phyloP scores from a whole-genome alignment of 306 rosid species.

The Cucumis hystrix region DNA sequence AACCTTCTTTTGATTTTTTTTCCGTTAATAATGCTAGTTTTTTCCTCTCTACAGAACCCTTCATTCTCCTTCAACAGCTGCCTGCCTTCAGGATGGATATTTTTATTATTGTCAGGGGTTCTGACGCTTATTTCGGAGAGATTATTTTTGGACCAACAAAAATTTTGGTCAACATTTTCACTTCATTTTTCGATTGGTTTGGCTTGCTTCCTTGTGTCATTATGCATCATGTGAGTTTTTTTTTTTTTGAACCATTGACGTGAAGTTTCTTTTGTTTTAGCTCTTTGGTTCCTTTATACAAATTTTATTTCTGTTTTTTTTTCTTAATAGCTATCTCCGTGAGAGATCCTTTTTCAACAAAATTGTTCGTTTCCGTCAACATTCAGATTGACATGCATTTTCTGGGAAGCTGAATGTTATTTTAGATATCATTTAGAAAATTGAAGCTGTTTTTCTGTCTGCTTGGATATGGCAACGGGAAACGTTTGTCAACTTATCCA shows the following conservation, averaged over 20 bases:
- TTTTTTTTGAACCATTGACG: background rate
- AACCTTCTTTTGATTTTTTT: background rate
- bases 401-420: constrained; percentile 4
- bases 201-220: constrained; percentile 60
- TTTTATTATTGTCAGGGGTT: constrained; percentile 49
- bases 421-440: background rate
- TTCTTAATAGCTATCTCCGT: constrained; percentile 33
- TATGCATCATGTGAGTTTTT: constrained; percentile 44
- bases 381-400: constrained; percentile 39
- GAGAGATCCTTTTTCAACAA: constrained; percentile 64
- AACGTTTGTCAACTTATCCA: background rate
- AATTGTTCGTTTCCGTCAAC: constrained; percentile 51
- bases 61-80: constrained; percentile 60
- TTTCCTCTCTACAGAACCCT: constrained; percentile 40
- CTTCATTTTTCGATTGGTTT: constrained; percentile 61
- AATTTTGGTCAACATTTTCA: constrained; percentile 55
- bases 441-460: background rate
- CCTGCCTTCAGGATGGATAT: constrained; percentile 77
- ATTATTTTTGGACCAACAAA: constrained; percentile 50
- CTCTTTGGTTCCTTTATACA: background rate
- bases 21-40: background rate
- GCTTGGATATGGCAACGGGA: background rate
- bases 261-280: background rate
- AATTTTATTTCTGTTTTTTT: background rate
- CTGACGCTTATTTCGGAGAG: constrained; percentile 64